A percentile compares a stretch with the other conserved stretches of the same genome.
Conservation (phyloP, 78 protist species). For the Emiliania huxleyi region DNA sequence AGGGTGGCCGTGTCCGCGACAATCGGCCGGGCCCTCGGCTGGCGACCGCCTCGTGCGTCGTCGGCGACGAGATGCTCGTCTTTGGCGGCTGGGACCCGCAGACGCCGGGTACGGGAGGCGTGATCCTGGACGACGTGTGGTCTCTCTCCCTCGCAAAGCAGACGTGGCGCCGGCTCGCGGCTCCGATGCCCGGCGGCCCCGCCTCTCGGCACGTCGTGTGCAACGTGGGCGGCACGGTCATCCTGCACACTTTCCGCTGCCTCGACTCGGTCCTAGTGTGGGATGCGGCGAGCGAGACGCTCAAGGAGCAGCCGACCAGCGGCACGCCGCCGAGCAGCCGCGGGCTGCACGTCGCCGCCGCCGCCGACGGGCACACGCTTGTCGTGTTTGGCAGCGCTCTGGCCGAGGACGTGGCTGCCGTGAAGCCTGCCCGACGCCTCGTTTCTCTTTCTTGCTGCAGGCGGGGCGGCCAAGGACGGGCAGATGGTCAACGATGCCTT, state of each 20-base stretch:
- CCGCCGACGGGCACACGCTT: neutral
- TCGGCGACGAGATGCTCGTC: neutral
- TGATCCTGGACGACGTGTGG: neutral
- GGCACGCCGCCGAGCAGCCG: neutral
- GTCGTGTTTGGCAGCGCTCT: too few species aligned
- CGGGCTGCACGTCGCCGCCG: conserved; percentile 12
- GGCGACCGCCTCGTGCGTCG: neutral
- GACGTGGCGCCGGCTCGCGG: neutral
- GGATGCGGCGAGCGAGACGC: neutral
- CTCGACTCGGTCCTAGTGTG: neutral
- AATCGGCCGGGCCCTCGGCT: neutral
- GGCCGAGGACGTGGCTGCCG: too few species aligned
- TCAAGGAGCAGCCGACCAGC: neutral
- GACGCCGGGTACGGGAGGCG: neutral
- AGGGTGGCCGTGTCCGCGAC: too few species aligned
- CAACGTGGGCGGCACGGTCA: neutral
- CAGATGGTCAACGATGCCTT: neutral
- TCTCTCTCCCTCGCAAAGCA: neutral
- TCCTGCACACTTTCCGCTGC: conserved; percentile 20
- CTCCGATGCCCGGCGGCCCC: neutral
- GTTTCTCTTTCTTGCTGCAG: too few species aligned
- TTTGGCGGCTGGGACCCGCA: conserved; percentile 19
- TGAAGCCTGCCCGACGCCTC: too few species aligned
- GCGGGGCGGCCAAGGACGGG: conserved; percentile 11
- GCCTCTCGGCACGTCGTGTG: neutral